Evolutionary conservation across 1,139 yeast genomes (phyloP), one percentile per base, ranked within the genome.

Genomic region (Geotrichum candidum): DNA sequence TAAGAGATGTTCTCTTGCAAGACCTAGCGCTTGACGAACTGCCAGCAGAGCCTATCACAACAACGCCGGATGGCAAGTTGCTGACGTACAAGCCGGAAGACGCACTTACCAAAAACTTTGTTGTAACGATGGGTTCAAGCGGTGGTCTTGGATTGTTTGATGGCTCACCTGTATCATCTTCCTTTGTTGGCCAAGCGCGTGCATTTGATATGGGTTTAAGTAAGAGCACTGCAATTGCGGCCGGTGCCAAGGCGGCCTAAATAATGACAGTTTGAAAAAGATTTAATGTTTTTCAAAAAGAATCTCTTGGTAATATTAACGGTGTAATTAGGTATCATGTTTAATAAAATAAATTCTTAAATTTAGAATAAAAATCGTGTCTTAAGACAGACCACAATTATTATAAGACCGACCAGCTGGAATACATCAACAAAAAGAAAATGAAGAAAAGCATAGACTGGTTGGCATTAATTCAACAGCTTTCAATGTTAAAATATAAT

Each of bases 71-170:
- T 5, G 46, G 46, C 46, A 41, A 15, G 2, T 6, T 6, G 18
- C 1, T 41, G 15, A 18, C 46, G 6, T 41, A 41, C n/a, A 18
- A 15, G 22, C 46, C 22, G 22, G 22, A 41, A 41, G 46, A 41
- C 46, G 22, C 46, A 2, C 6, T 41, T 2, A 15, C 46, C 3
- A 55, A 55, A 29, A 35, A 50, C 22, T 59, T 59, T 45, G 31
- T 59, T 1, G 45, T 59, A 23, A 55, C 56, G 1, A 18, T 59
- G 27, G 61, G 61, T 7, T 53, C 58, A 15, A 15, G 46, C 10
- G 56, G 58, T 33, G 61, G 61, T 1, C 52, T 59, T n/a, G 58
- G 48, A 10, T 29, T 55, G 55, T 53, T 51, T 35, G 27, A 22
- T 6, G 61, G 61, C 13, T 54, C 18, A 15, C 15, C 53, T 11